Base-by-base conservation (phyloP, 129 eudicot genomes). In the Flaveria trinervia region DNA sequence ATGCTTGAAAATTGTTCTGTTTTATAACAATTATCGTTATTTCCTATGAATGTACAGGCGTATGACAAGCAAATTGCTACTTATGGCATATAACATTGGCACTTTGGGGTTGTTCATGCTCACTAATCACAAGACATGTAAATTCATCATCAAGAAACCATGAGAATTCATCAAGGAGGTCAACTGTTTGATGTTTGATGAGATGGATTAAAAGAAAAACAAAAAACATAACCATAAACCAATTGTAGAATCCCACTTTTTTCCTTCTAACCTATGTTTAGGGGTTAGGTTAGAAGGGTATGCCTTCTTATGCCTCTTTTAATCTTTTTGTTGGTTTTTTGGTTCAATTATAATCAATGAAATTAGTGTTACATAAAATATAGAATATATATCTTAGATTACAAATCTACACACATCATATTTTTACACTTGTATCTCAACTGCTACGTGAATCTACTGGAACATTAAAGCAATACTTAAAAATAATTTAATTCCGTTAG, bases 181-280 rank as follows among this genome's bases (percentile, higher is more conserved):
- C 66, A 72, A 72, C 51, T 26, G 48, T 46, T 50, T 69, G 20
- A 17, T 23, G 59, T 25, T 64, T 30, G 62, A 52, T 55, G 56
- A 68, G 20, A 72, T 57, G 62, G 65, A 49, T 79, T 23, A 25
- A 52, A 18, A 17, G 52, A 16, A 66, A 36, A 36, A 33, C 39
- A 5, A 36, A 9, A 45, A 75, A 48, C 79, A 64, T 56, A 64
- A 75, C 61, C 74, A 36, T 52, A 39, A 18, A 39, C 68, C 74
- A 62, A 79, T 79, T 62, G 72, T 62, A 52, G 28, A 72, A 71
- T 50, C 60, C 57, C 74, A 64, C 48, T 79, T 64, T 72, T 78
- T 41, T 60, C 74, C 78, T 79, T 72, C 4, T 79, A 10, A 73
- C 30, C 30, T 50, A 3, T 79, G 26, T 69, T 68, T 26, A 25